Conservation (phyloP, 495 filamentous ascomycete species). For the Penicillium bialowiezense region DNA sequence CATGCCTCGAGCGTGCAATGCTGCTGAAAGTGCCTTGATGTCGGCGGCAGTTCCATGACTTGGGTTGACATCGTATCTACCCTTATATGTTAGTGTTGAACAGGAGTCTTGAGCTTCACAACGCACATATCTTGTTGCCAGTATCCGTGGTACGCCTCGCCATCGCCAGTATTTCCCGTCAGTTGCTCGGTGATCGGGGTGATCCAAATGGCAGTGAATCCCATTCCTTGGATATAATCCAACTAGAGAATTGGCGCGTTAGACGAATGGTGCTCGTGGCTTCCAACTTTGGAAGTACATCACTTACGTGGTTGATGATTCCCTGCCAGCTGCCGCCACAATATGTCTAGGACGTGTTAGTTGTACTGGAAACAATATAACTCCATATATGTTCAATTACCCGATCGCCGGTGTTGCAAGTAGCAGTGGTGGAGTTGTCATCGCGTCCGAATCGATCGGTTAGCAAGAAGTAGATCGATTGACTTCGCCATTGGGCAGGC, state of each 20-base stretch:
- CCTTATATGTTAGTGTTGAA: background rate
- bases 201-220: constrained; percentile 83
- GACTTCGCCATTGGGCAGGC: constrained; percentile 56
- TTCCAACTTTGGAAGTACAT: background rate
- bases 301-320: constrained; percentile 59
- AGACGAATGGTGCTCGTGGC: constrained; percentile 2
- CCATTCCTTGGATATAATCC: constrained; percentile 66
- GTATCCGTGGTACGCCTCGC: constrained; percentile 69
- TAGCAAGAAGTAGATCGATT: constrained; percentile 70
- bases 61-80: constrained; percentile 56
- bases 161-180: constrained; percentile 46
- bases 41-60: constrained; percentile 65
- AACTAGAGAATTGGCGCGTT: constrained; percentile 18
- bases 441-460: constrained; percentile 73
- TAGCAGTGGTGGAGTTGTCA: constrained; percentile 59
- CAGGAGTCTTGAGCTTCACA: background rate
- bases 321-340: constrained; percentile 76
- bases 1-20: constrained; percentile 63
- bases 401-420: constrained; percentile 42
- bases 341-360: constrained; percentile 39
- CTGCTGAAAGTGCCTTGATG: constrained; percentile 55
- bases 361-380: background rate
- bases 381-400: constrained; percentile 11
- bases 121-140: constrained; percentile 67
- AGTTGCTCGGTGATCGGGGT: constrained; percentile 68